Evolutionary conservation across 2,329 filamentous ascomycete species (phyloP), one percentile per base, ranked within the genome.

Genomic region (Colletotrichum chrysophilum): DNA sequence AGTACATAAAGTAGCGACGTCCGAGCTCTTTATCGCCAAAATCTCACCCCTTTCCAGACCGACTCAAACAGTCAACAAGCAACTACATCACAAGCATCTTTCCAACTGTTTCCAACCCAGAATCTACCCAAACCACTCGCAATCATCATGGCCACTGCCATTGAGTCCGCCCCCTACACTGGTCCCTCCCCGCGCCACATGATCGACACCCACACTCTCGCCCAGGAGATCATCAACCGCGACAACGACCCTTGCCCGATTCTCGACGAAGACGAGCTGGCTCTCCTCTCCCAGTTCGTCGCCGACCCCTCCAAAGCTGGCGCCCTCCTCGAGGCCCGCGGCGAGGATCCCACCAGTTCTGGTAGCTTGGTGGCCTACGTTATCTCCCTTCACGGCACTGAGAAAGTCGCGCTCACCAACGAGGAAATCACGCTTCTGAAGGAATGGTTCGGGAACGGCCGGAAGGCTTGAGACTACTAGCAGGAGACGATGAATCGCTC

Each of bases 221-320:
- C 78, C 5, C 36, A 66, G 16, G 78, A 79, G 48, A 77, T 78
- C 30, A 77, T 79, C 21, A 71, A 69, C 21, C 77, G 77, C 69
- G 71, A 77, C 71, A 65, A 67, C n/a, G 77, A 76, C 56, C n/a
- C 24, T 10, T 67, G 64, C 34, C 70, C 64, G 32, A 36, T 77
- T 12, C 72, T 77, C n/a, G 75, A 77, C 66, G 30, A 60, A 6
- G 67, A 75, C 13, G 75, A 77, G 58, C 64, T 77, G 7, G 12
- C 21, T 5, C 72, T 77, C 10, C 67, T 77, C 32, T 64, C 48
- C 2, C 55, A 75, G 7, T 75, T 75, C n/a, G 75, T 77, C 2
- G 34, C 43, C 34, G 48, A 75, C 7, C 72, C 75, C 4, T 13
- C 34, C 10, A 36, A 24, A 13, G 67, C 21, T 12, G 14, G 24